Conservation (phyloP, 768 basidiomycete species). For the Phaeolepiota aurea region DNA sequence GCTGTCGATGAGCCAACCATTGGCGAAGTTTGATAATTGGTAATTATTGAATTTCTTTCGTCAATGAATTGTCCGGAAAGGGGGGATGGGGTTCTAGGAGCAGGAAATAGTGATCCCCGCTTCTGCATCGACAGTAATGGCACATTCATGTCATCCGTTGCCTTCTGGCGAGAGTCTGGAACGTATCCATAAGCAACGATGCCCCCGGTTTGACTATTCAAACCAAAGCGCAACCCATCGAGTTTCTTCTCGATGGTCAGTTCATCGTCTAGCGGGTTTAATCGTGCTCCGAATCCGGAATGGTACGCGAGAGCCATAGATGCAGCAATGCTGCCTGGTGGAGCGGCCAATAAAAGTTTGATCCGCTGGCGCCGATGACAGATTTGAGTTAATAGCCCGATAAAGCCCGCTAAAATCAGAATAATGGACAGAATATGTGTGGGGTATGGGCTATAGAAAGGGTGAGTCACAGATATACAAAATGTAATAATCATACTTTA, state of each 20-base stretch:
- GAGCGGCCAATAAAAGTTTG: slow-evolving; percentile 39
- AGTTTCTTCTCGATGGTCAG: slow-evolving; percentile 37
- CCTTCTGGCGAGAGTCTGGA: too few species aligned
- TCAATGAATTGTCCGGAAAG: too few species aligned
- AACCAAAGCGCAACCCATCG: slow-evolving; percentile 38
- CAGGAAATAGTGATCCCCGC: too few species aligned
- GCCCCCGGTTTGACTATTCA: slow-evolving; percentile 54
- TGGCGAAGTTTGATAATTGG: too few species aligned
- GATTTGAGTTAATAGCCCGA: slow-evolving; percentile 40
- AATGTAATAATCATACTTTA: slow-evolving; percentile 40
- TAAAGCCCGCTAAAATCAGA: slow-evolving; percentile 38
- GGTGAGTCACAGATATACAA: neutral
- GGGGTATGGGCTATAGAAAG: slow-evolving; percentile 36
- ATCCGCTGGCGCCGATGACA: slow-evolving; percentile 38
- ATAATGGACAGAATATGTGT: slow-evolving; percentile 40
- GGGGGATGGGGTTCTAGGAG: too few species aligned
- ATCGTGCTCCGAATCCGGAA: slow-evolving; percentile 53
- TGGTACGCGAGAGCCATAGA: slow-evolving; percentile 47
- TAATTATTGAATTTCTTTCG: too few species aligned
- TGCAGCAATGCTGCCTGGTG: slow-evolving; percentile 54
- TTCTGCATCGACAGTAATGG: too few species aligned
- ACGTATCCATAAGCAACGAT: slow-evolving; percentile 48
- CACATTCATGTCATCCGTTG: too few species aligned
- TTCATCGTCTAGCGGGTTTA: slow-evolving; percentile 52
- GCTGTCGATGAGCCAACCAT: too few species aligned